phyloP scores from a whole-genome alignment of 257 asterid species.

The Solanum gandarillasii region DNA sequence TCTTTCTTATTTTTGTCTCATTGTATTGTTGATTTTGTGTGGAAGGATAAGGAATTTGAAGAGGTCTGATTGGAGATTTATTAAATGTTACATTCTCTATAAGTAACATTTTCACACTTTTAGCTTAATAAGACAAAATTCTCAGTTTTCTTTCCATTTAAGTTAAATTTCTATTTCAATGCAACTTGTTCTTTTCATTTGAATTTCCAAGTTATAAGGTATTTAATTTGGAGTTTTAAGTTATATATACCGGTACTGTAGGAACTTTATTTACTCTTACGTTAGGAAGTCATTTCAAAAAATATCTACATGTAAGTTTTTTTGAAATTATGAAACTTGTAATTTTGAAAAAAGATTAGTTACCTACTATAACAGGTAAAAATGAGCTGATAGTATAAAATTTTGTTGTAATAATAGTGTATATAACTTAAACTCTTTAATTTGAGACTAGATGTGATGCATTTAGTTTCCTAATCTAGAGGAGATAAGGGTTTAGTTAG shows the following conservation, averaged over 20 bases:
- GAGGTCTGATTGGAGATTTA: not conserved
- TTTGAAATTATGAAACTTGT: not conserved
- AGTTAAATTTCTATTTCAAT: not conserved
- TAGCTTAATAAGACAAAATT: not conserved
- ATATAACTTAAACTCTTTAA: not conserved
- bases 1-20: no score
- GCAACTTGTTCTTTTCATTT: not conserved
- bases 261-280: not conserved
- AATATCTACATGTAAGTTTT: not conserved
- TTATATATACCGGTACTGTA: not conserved
- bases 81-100: not conserved
- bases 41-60: constrained; percentile 1
- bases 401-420: not conserved
- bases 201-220: not conserved
- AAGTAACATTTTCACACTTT: not conserved
- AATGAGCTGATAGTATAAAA: not conserved
- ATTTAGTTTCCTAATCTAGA: not conserved
- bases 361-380: not conserved
- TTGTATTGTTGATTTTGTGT: constrained; percentile 4
- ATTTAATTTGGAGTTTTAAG: not conserved
- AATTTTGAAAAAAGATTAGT: not conserved
- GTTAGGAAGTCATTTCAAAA: not conserved
- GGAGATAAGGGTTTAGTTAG: not conserved
- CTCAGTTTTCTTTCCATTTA: not conserved
- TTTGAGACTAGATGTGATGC: not conserved